Evolutionary conservation across 495 filamentous ascomycete species (phyloP), one percentile per base, ranked within the genome.

Genomic region (Hamigera avellanea): DNA sequence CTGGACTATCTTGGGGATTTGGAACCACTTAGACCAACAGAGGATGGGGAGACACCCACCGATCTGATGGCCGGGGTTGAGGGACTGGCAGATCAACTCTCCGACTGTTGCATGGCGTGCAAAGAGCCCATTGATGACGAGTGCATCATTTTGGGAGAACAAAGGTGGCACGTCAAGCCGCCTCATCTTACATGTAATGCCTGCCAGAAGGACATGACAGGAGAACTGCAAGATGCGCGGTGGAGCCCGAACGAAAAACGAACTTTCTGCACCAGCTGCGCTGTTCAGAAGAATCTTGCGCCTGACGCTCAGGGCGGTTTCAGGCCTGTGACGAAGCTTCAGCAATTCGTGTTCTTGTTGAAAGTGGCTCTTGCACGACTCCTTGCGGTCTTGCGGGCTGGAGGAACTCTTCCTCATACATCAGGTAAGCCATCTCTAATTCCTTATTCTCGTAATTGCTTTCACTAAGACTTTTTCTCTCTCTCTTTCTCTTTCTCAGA

Each of bases 291-390:
- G 26, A 53, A 61, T 13, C 56, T 65, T 31, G 48, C 54, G 10
- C 49, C 66, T 2, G 72, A 74, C 35, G 67, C 69, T 1, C 54
- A 67, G 35, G 58, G 59, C 6, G 69, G 67, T 2, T 81, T 86
- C 48, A 57, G 66, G 34, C 72, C 69, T 23, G 74, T 93, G 16
- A 78, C 85, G 9, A 82, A 89, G 51, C 67, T 99, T 35, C 79
- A 86, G 53, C 91, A 96, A 57, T 99, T 93, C 48, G 78, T 96
- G 9, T 95, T 93, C 56, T 65, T 99, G 28, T 64, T 99, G 21
- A 75, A 81, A 50, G 88, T 96, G 18, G 91, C 93, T 26, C 76
- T 96, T 33, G 93, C 93, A 6, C 72, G 93, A 36, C 69, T 99
- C 23, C 68, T 99, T 26, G 78, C 86, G 13, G 93, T 88, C 14